Conservation (phyloP, 1,139 yeast genomes). For the Diutina sp. region DNA sequence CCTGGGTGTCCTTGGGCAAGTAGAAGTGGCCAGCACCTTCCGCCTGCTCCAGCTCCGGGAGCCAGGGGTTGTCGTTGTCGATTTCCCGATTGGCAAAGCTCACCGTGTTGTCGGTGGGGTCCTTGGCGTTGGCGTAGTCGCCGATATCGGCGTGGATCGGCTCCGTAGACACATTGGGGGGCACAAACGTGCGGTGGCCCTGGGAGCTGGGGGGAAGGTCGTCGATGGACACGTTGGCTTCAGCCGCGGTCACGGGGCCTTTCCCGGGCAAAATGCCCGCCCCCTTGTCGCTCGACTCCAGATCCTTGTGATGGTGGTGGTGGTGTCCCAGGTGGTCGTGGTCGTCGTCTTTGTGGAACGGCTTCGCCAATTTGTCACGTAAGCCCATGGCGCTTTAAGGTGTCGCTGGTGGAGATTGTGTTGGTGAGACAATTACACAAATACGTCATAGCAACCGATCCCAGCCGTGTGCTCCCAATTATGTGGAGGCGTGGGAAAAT, state of each 20-base stretch:
- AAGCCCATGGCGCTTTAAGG: background rate
- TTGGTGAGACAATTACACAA: background rate
- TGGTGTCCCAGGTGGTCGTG: background rate
- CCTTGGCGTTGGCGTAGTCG: background rate
- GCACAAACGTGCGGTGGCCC: background rate
- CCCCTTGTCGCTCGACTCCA: background rate
- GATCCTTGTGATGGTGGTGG: background rate
- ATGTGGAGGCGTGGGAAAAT: background rate
- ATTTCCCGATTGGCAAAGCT: background rate
- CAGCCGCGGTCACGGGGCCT: background rate
- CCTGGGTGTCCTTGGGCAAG: conserved; percentile 1
- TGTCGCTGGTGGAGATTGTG: background rate
- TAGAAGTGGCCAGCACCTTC: background rate
- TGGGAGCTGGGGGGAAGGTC: background rate
- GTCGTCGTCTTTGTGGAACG: background rate
- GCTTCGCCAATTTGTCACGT: background rate
- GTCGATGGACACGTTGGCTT: background rate
- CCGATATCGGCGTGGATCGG: background rate
- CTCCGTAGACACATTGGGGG: background rate
- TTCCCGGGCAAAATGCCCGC: background rate
- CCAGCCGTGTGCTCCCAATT: background rate
- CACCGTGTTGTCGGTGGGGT: background rate
- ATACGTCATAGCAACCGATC: background rate
- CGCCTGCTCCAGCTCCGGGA: background rate
- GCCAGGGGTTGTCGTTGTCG: background rate